A percentile compares a stretch with the other conserved stretches of the same genome.
phyloP scores from a whole-genome alignment of 208 protist species.

The Trypanosoma cruzi region DNA sequence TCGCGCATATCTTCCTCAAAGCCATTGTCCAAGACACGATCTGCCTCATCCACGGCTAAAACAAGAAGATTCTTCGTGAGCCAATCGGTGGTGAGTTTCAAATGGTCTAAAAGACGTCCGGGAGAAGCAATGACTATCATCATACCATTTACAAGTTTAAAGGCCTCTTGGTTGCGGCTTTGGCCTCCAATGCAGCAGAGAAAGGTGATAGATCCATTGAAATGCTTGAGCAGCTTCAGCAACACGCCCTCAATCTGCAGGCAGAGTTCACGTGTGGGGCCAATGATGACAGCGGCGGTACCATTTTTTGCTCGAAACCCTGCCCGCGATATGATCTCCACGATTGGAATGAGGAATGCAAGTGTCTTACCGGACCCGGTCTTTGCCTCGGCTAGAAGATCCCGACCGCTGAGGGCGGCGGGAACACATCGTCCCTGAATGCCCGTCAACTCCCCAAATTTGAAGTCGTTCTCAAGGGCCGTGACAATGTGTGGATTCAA shows the following conservation, averaged over 20 bases:
- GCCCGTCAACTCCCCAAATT: slow-evolving; percentile 95
- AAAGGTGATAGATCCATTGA: slow-evolving; percentile 91
- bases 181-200: slow-evolving; percentile 91
- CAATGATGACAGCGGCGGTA: slow-evolving; percentile 97
- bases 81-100: slow-evolving; percentile 97
- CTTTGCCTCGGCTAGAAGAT: slow-evolving; percentile 94
- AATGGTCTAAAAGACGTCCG: slow-evolving; percentile 98
- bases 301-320: slow-evolving; percentile 98
- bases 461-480: slow-evolving; percentile 86
- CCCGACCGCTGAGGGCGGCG: slow-evolving; percentile 81
- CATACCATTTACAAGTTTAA: slow-evolving; percentile 85
- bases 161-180: slow-evolving; percentile 89
- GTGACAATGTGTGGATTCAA: slow-evolving; percentile 86
- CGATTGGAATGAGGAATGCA: slow-evolving; percentile 98
- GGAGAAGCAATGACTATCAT: slow-evolving; percentile 93
- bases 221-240: slow-evolving; percentile 93
- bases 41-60: slow-evolving; percentile 99
- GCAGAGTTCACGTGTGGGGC: slow-evolving; percentile 99
- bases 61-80: slow-evolving; percentile 96
- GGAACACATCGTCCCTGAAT: slow-evolving; percentile 95
- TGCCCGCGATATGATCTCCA: slow-evolving; percentile 96
- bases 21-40: slow-evolving; percentile 98
- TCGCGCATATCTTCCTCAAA: slow-evolving; percentile 99
- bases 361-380: slow-evolving; percentile 98
- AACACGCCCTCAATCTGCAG: slow-evolving; percentile 98